Evolutionary conservation across 2,329 filamentous ascomycete genomes (phyloP).

Genomic region (Aspergillus sp.): DNA sequence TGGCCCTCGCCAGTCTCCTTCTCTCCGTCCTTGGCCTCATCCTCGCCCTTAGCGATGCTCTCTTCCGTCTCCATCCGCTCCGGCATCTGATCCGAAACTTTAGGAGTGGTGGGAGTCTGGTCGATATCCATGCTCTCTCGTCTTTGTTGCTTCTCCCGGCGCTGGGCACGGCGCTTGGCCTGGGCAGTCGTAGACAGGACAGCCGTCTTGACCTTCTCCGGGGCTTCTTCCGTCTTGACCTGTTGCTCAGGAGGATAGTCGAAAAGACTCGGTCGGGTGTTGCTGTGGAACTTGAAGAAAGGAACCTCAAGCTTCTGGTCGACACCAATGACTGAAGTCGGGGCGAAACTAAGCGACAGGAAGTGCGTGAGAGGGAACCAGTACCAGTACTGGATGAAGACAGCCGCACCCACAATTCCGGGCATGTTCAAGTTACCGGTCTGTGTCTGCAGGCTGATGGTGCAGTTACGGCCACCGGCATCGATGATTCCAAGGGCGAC

Average conservation of each 20-base stretch:
- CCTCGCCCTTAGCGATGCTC: slow-evolving; percentile 60
- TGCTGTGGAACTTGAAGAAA: slow-evolving; percentile 92
- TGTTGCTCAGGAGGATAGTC: slow-evolving; percentile 98
- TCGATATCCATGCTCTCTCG: slow-evolving; percentile 96
- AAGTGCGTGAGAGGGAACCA: slow-evolving; percentile 99
- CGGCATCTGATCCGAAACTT: slow-evolving; percentile 55
- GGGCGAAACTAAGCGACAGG: slow-evolving; percentile 92
- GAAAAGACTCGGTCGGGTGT: slow-evolving; percentile 90
- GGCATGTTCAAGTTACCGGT: slow-evolving; percentile 99
- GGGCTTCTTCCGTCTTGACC: slow-evolving; percentile 89
- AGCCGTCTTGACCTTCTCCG: slow-evolving; percentile 90
- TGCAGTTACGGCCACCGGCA: slow-evolving; percentile 96
- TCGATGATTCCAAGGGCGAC: slow-evolving; percentile 96
- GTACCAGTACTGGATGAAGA: slow-evolving; percentile 99
- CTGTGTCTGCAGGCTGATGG: slow-evolving; percentile 94
- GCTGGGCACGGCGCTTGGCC: slow-evolving; percentile 89
- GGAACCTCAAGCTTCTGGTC: slow-evolving; percentile 93
- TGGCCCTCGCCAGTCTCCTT: slow-evolving; percentile 58
- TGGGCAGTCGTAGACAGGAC: slow-evolving; percentile 95
- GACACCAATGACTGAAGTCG: slow-evolving; percentile 90
- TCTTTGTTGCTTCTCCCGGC: slow-evolving; percentile 86
- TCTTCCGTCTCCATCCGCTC: slow-evolving; percentile 82
- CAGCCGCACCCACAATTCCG: slow-evolving; percentile 93
- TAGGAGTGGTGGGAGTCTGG: slow-evolving; percentile 70
- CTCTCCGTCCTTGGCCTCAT: slow-evolving; percentile 56